Evolutionary conservation across 805 yeast genomes (phyloP).

Genomic region (Komagataella pseudopastoris): DNA sequence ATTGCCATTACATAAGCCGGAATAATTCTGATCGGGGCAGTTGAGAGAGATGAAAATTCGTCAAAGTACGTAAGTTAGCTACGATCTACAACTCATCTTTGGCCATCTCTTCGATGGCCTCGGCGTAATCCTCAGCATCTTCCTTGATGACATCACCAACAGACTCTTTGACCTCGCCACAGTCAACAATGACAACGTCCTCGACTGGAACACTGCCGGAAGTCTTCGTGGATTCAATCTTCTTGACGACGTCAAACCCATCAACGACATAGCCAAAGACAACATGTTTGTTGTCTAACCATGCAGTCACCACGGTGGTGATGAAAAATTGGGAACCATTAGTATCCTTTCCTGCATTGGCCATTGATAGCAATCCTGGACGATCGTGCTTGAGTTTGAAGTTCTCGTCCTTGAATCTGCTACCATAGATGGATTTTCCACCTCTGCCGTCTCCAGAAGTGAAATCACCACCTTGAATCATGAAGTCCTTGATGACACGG

Average conservation of each 20-base stretch:
- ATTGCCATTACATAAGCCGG: neutral
- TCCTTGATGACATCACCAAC: constrained; percentile 10
- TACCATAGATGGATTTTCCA: constrained; percentile 64
- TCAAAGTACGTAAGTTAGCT: neutral
- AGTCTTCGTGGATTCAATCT: constrained; percentile 66
- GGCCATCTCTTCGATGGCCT: constrained; percentile 1
- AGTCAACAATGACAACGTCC: constrained; percentile 47
- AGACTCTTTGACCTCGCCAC: constrained; percentile 46
- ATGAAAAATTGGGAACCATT: constrained; percentile 94
- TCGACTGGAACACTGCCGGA: constrained; percentile 60
- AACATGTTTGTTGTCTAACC: constrained; percentile 93
- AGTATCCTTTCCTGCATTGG: constrained; percentile 66
- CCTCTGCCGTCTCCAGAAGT: constrained; percentile 59
- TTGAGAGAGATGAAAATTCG: neutral
- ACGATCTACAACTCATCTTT: constrained; percentile 21
- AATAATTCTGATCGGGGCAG: neutral
- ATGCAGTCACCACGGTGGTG: constrained; percentile 78
- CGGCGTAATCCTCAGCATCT: constrained; percentile 13
- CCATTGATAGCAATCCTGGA: constrained; percentile 65
- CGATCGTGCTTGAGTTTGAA: constrained; percentile 54
- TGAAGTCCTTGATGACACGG: constrained; percentile 56
- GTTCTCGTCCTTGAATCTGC: constrained; percentile 56
- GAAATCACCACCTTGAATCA: constrained; percentile 78
- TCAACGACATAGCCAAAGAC: constrained; percentile 91
- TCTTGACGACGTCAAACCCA: constrained; percentile 71